phyloP scores from a whole-genome alignment of 768 basidiomycete species.

The Podaxis sp. region DNA sequence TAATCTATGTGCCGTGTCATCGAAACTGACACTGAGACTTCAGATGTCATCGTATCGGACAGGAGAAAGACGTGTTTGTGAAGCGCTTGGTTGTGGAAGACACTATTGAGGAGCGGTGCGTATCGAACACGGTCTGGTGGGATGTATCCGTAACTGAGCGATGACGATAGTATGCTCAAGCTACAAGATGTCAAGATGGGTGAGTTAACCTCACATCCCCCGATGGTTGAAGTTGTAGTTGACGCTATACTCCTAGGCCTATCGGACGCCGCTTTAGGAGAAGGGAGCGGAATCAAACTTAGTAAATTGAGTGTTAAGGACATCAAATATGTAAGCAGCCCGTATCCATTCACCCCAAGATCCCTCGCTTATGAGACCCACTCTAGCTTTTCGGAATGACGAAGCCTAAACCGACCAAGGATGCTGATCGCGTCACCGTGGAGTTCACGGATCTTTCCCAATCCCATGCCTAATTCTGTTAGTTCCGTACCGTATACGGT shows the following conservation, averaged over 20 bases:
- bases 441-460: background rate
- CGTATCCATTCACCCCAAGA: background rate
- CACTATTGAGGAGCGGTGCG: slow-evolving; percentile 73
- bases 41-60: slow-evolving; percentile 66
- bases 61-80: slow-evolving; percentile 63
- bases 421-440: background rate
- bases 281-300: slow-evolving; percentile 56
- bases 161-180: slow-evolving; percentile 49
- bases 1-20: background rate
- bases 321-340: slow-evolving; percentile 49
- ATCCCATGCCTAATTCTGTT: background rate
- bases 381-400: slow-evolving; percentile 34
- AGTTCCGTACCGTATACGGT: background rate
- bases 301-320: slow-evolving; percentile 68
- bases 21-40: slow-evolving; percentile 21
- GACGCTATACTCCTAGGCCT: slow-evolving; percentile 34
- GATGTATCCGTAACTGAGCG: background rate
- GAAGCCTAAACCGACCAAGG: background rate
- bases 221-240: background rate
- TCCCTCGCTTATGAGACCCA: background rate
- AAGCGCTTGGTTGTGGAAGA: slow-evolving; percentile 63
- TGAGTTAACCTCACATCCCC: slow-evolving; percentile 18
- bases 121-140: background rate
- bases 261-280: slow-evolving; percentile 66
- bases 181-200: slow-evolving; percentile 67